Percentiles rank a stretch among this genome's conserved stretches.
phyloP scores from a whole-genome alignment of 2,329 filamentous ascomycete species.

The Botrytis squamosa region DNA sequence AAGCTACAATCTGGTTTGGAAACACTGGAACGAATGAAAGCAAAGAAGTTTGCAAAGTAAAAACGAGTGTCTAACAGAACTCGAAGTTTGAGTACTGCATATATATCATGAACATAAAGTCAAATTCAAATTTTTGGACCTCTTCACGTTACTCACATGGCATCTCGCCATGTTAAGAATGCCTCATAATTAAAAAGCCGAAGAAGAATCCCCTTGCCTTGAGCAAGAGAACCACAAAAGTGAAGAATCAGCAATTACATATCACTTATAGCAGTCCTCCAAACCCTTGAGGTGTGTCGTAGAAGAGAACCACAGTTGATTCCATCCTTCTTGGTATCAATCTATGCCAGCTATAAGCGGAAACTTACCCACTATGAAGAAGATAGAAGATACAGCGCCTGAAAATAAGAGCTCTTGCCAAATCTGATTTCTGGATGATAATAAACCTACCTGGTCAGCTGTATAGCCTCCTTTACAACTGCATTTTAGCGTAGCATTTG shows the following conservation, averaged over 20 bases:
- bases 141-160: neutral
- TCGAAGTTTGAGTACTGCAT: neutral
- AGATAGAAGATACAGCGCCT: neutral
- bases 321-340: neutral
- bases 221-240: neutral
- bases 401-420: neutral
- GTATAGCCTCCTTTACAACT: neutral
- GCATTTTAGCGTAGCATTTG: neutral
- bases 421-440: neutral
- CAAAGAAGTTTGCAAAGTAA: neutral
- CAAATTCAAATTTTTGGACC: neutral
- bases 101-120: neutral
- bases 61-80: neutral
- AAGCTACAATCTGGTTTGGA: neutral
- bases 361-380: neutral
- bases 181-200: neutral
- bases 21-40: neutral
- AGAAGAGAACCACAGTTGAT: neutral
- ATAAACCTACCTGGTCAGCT: neutral
- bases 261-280: neutral
- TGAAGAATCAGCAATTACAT: neutral
- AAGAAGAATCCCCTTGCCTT: neutral
- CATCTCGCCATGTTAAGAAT: neutral
- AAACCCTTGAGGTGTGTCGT: neutral
- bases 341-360: neutral